Base-by-base conservation (phyloP, 805 yeast species). In the Wickerhamomyces bisporus region DNA sequence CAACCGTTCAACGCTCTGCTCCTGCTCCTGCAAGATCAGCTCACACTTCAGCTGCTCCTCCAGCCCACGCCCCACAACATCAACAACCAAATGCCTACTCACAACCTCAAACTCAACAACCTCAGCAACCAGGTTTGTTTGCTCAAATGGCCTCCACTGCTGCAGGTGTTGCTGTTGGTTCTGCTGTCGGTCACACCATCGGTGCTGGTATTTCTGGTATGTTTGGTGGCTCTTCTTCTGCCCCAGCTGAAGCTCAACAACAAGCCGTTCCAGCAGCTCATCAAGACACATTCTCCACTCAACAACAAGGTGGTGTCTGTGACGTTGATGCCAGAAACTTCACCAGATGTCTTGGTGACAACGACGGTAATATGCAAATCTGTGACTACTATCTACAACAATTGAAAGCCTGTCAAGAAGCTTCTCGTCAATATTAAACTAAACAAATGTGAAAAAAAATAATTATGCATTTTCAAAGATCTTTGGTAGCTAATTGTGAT, bases 101-200 rank as follows among this genome's bases (percentile, higher is more conserved):
- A 47, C 75, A 75, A 57, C 79, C 74, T 58, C 72, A 75, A 59
- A 71, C 70, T 41, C 67, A 73, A 37, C 81, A 70, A 57, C 74
- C 77, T 29, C 58, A 55, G 52, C 77, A 73, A 53, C 97, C 97
- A 34, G 97, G 98, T 55, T 55, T 91, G 60, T 89, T 91, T 56
- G 85, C 91, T 43, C 95, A 93, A 68, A 93, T 93, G 98, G 98
- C 98, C 28, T 73, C 95, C 34, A 93, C 98, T 34, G 98, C 98
- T 39, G 98, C 98, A 35, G 98, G 98, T 80, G 98, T 93, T 32
- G 98, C 98, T 38, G 97, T 93, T 40, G 98, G 98, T 55, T 86
- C 96, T 36, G 82, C 98, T 44, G 81, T 91, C 39, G 98, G 98
- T 45, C 98, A 93, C 73, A 87, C 97, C 29, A 51, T 91, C 42